Conservation (phyloP, 2,329 filamentous ascomycete species). For the Neophaeococcomyces aloes region DNA sequence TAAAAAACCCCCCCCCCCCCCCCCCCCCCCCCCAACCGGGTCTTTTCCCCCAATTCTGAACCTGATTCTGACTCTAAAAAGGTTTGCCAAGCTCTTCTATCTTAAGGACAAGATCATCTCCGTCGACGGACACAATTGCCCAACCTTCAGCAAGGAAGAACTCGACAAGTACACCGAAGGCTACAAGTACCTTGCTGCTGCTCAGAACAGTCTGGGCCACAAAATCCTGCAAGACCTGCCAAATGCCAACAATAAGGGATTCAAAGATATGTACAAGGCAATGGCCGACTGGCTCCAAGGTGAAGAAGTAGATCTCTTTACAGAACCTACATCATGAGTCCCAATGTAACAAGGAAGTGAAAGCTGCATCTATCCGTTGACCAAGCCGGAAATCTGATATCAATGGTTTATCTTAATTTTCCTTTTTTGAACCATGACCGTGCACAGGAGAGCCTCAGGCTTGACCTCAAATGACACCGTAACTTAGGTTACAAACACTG, state of each 20-base stretch:
- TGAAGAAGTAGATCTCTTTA: constrained; percentile 18
- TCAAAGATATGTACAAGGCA: constrained; percentile 36
- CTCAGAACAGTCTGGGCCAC: constrained; percentile 37
- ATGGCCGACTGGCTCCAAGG: constrained; percentile 35
- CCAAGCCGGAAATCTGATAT: too few species aligned
- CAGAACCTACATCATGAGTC: constrained; percentile 5
- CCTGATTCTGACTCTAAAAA: too few species aligned
- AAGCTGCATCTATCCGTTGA: too few species aligned
- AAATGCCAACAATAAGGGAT: constrained; percentile 28
- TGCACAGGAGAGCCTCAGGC: too few species aligned
- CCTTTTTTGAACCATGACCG: too few species aligned
- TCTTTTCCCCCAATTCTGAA: too few species aligned
- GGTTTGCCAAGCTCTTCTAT: constrained; percentile 14
- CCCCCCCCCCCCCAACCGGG: too few species aligned
- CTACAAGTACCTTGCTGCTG: constrained; percentile 39
- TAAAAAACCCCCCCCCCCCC: too few species aligned
- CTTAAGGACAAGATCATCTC: constrained; percentile 35
- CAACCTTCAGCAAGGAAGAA: constrained; percentile 30
- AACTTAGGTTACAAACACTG: too few species aligned
- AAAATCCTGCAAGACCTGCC: constrained; percentile 33
- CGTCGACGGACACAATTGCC: constrained; percentile 33
- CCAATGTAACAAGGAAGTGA: too few species aligned
- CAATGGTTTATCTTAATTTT: too few species aligned
- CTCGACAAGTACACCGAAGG: constrained; percentile 35
- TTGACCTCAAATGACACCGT: too few species aligned